Evolutionary conservation across 768 basidiomycete genomes (phyloP), one percentile per base, ranked within the genome.

Genomic region (Boletus tomentosulus): DNA sequence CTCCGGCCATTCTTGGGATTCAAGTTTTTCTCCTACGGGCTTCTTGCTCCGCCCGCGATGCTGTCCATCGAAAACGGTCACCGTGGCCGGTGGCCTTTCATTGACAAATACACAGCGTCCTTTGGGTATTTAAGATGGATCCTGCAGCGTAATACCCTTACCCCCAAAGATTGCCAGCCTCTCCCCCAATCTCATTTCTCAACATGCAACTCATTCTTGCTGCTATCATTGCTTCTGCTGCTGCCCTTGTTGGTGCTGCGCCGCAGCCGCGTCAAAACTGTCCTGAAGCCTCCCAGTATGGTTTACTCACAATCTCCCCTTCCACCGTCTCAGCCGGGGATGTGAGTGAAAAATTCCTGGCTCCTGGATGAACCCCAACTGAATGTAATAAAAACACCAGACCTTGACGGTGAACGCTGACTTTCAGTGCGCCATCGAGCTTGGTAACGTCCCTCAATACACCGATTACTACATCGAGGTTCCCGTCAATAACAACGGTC

Each of bases 381-480:
- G 15, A 68, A 41, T 6, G 19, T 43, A 4, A 9, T 6, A n/a
- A 24, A 27, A 30, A 48, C 8, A 6, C 11, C 19, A 70, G 69
- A 47, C 25, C 9, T 46, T 70, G 53, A 56, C 57, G 3, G 49
- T 69, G 22, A 54, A 37, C 1, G 51, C 64, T 3, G 50, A 69
- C 57, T 69, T 69, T 4, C 57, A n/a, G 11, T 69, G 68, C 10
- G 63, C 70, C 37, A 55, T 62, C 53, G 56, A 58, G 33, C 59
- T 60, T 12, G 57, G 54, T 12, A 22, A 46, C n/a, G n/a, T 31
- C 13, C 68, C 68, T 4, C 39, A 60, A 52, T 69, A 48, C 50
- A 69, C 60, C 53, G 68, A 69, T 50, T 69, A 70, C 51, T 72
- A 69, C 33, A 67, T 69, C 19, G 70, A 69, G 48, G 68, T 72